phyloP scores from a whole-genome alignment of 768 basidiomycete genomes.

The Termitomyces heimii region DNA sequence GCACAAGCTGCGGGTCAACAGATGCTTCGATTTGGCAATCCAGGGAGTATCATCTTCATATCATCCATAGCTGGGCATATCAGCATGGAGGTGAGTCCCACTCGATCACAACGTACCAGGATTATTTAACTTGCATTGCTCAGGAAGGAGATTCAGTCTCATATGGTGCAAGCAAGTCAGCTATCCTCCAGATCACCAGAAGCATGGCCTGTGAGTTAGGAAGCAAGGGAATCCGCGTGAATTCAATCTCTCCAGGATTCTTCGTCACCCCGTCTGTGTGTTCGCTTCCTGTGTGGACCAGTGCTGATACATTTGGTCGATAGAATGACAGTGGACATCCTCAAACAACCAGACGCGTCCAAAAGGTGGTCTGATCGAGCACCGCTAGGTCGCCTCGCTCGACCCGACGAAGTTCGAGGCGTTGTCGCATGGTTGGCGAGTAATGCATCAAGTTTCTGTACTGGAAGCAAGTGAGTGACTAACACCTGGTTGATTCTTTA shows the following conservation, averaged over 20 bases:
- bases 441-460: background rate
- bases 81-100: conserved; percentile 1
- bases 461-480: conserved; percentile 30
- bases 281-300: background rate
- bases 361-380: conserved; percentile 60
- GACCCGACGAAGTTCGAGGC: conserved; percentile 28
- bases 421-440: background rate
- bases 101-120: background rate
- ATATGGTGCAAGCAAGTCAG: conserved; percentile 72
- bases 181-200: conserved; percentile 70
- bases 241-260: conserved; percentile 68
- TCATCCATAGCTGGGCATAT: conserved; percentile 57
- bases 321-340: conserved; percentile 69
- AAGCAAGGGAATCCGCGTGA: conserved; percentile 49
- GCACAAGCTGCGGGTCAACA: background rate
- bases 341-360: conserved; percentile 54
- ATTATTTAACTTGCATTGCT: background rate
- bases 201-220: conserved; percentile 67
- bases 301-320: background rate
- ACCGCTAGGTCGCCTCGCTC: conserved; percentile 65
- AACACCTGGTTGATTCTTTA: background rate
- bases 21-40: conserved; percentile 31
- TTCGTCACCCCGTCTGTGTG: conserved; percentile 53
- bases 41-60: conserved; percentile 57
- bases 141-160: conserved; percentile 13